Conservation (phyloP, 352 stramenopile genomes). For the Globisporangium paroecandrum region DNA sequence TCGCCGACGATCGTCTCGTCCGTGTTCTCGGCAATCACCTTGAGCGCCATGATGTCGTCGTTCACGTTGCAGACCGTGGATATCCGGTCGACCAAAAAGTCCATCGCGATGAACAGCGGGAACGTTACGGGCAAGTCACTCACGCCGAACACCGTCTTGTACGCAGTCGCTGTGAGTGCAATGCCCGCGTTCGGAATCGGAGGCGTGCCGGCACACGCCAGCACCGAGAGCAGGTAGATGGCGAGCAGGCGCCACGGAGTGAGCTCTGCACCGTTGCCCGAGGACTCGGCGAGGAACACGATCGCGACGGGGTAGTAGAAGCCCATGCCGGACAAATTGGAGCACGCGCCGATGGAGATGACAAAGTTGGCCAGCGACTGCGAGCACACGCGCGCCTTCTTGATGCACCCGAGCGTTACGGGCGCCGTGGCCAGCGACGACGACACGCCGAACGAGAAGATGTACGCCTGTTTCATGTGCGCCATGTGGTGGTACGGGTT, state of each 20-base stretch:
- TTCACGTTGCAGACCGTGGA: conserved; percentile 74
- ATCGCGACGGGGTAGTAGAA: conserved; percentile 65
- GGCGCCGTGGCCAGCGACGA: conserved; percentile 45
- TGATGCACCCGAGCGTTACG: conserved; percentile 58
- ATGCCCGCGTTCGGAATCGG: conserved; percentile 49
- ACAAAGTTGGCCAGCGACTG: conserved; percentile 73
- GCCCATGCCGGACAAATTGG: conserved; percentile 53
- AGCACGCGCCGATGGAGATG: conserved; percentile 61
- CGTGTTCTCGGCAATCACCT: conserved; percentile 69
- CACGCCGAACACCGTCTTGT: conserved; percentile 56
- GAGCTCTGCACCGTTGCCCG: conserved; percentile 46
- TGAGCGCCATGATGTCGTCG: conserved; percentile 75
- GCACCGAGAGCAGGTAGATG: conserved; percentile 56
- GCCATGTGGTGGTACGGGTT: conserved; percentile 73
- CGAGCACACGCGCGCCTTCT: conserved; percentile 58
- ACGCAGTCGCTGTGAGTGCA: conserved; percentile 60
- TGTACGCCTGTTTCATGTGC: conserved; percentile 58
- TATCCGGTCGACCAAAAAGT: conserved; percentile 68
- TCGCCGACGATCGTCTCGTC: conserved; percentile 62
- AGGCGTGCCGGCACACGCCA: conserved; percentile 46
- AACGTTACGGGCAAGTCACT: conserved; percentile 48
- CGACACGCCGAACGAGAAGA: conserved; percentile 60
- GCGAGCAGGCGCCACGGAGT: conserved; percentile 38
- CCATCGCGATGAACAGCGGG: conserved; percentile 51
- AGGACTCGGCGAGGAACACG: conserved; percentile 60